Percentiles rank a stretch among this genome's conserved stretches.
Evolutionary conservation across 1,284 basidiomycete species (phyloP).

Genomic region (Trametes sp.): DNA sequence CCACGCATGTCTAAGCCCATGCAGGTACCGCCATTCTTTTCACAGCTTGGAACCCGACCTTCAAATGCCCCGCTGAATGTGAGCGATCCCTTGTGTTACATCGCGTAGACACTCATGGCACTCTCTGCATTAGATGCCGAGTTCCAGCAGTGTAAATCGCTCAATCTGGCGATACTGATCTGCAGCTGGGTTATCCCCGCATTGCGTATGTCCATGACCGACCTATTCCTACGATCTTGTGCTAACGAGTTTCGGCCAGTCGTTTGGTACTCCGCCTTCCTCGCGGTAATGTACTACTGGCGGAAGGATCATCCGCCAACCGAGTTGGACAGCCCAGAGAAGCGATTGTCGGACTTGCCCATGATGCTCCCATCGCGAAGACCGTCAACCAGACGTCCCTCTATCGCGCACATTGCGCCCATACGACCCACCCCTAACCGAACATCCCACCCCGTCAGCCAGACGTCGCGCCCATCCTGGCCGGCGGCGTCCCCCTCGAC

Average conservation of each 20-base stretch:
- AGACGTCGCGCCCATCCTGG: constrained; percentile 18
- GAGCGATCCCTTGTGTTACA: constrained; percentile 15
- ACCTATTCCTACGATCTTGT: neutral
- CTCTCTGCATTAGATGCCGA: constrained; percentile 47
- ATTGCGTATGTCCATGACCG: constrained; percentile 50
- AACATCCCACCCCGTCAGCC: constrained; percentile 9
- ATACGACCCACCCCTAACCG: neutral
- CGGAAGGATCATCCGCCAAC: constrained; percentile 27
- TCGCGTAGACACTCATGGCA: neutral
- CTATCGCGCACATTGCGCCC: constrained; percentile 8
- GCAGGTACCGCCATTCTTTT: constrained; percentile 57
- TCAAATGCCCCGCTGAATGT: constrained; percentile 55
- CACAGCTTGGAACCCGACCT: constrained; percentile 50
- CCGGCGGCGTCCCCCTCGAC: constrained; percentile 16
- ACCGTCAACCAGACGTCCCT: constrained; percentile 12
- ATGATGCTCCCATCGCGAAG: constrained; percentile 36
- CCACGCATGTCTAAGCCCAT: neutral
- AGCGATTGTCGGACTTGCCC: constrained; percentile 31
- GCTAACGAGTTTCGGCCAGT: constrained; percentile 40
- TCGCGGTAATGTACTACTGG: constrained; percentile 45
- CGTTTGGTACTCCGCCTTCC: constrained; percentile 46
- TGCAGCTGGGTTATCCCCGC: constrained; percentile 63
- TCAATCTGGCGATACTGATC: constrained; percentile 58
- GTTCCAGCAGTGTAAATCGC: constrained; percentile 53
- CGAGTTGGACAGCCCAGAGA: constrained; percentile 22